Base-by-base conservation (phyloP, 805 yeast species). In the Saccharomycopsis microspora region DNA sequence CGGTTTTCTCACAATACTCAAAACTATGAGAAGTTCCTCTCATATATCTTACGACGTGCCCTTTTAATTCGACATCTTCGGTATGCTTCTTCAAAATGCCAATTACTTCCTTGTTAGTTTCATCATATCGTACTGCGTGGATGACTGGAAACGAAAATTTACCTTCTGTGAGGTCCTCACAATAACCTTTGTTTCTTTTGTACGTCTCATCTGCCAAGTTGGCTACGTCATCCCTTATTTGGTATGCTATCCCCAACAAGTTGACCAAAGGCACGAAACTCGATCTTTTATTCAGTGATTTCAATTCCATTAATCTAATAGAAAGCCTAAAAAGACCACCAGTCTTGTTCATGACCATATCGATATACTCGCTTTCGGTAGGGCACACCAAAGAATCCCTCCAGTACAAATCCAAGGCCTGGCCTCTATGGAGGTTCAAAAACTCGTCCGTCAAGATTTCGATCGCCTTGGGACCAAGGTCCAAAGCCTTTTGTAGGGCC, bases 111-210 rank as follows among this genome's bases (percentile, higher is more conserved):
- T 65, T 62, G 44, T 69, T 67, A 1, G 56, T 52, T 1, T 57
- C 51, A 43, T 67, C 67, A 35, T 59, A 56, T 19, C 66, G 57
- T 2, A 82, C 62, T 3, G 80, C 72, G 61, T 86, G 93, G 11
- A 89, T 73, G 2, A 89, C 78, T 0, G 96, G 96, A 53, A 85
- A 83, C 0, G 95, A 85, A 51, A 83, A 76, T 62, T 88, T 89
- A 0, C 96, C 96, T 60, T 89, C 96, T 0, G 87, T 77, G 32
- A 89, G 72, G 59, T 89, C 97, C 57, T 89, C 96, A 46, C 86
- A 78, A 53, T 74, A 74, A 2, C 95, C 95, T 70, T 85, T 84
- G 59, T 77, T 78, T 43, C 70, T 65, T n/a, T 66, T 64, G 49
- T 77, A 69, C 7, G 64, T 63, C 29, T 67, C 69, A 45, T 78